Conservation (phyloP, 2,329 filamentous ascomycete species). For the Botrytis byssoidea region DNA sequence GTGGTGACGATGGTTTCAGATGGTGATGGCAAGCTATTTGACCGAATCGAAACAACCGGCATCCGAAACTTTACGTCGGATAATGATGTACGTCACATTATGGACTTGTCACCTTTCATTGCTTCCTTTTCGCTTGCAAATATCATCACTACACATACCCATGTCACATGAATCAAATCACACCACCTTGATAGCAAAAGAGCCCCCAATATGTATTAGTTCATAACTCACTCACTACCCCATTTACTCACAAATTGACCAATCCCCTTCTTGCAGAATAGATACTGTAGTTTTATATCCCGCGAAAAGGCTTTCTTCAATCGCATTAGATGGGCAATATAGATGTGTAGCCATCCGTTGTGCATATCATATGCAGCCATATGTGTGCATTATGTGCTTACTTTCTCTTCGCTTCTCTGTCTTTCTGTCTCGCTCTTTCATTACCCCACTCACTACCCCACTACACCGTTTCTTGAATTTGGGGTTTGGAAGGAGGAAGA, state of each 20-base stretch:
- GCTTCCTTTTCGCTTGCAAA: too few species aligned
- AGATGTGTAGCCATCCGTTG: neutral
- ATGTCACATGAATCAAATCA: neutral
- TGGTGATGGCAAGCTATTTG: neutral
- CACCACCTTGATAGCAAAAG: neutral
- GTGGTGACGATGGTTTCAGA: neutral
- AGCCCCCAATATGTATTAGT: neutral
- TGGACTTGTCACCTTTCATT: too few species aligned
- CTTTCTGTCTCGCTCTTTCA: neutral
- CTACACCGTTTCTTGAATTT: neutral
- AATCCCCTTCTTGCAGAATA: neutral
- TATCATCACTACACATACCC: neutral
- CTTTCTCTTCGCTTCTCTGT: too few species aligned
- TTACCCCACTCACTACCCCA: too few species aligned
- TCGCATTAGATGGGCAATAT: neutral
- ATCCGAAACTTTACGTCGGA: neutral
- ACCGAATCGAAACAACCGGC: neutral
- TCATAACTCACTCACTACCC: neutral
- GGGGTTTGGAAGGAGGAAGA: neutral
- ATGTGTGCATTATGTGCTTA: neutral
- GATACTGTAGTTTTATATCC: neutral
- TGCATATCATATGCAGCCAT: neutral
- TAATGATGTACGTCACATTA: neutral
- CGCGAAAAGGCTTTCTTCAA: neutral
- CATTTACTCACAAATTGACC: neutral